phyloP scores from a whole-genome alignment of 176 grass and related monocot species.

The Bromus sterilis region DNA sequence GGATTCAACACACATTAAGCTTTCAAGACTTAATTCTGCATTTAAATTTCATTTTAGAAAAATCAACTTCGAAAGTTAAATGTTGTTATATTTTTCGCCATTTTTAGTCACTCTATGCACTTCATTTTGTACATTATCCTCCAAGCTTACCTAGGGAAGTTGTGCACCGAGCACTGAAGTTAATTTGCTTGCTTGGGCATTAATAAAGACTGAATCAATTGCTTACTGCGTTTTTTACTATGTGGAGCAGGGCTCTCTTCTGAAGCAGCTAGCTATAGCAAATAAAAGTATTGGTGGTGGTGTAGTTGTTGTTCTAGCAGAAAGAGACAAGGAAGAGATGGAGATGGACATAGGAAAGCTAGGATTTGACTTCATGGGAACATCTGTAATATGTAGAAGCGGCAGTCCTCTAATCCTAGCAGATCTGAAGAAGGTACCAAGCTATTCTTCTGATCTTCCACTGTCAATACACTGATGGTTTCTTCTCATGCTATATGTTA shows the following conservation, averaged over 20 bases:
- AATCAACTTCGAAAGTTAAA: not conserved
- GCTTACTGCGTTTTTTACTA: not conserved
- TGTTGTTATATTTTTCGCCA: not conserved
- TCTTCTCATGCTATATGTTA: slow-evolving; percentile 13
- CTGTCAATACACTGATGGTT: not conserved
- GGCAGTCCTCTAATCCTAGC: slow-evolving; percentile 94
- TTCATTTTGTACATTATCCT: not conserved
- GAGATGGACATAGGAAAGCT: slow-evolving; percentile 96
- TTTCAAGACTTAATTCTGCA: not conserved
- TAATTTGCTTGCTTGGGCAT: not conserved
- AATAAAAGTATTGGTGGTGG: slow-evolving; percentile 98
- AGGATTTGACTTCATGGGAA: slow-evolving; percentile 98
- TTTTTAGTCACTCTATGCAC: not conserved
- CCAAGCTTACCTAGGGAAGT: not conserved
- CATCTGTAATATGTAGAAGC: slow-evolving; percentile 95
- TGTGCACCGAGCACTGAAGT: not conserved
- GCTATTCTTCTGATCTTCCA: not conserved
- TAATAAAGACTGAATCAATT: not conserved
- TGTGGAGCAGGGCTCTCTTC: slow-evolving; percentile 73
- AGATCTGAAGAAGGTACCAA: slow-evolving; percentile 76
- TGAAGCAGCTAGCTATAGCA: slow-evolving; percentile 97
- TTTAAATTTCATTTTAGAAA: not conserved
- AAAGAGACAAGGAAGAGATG: slow-evolving; percentile 99
- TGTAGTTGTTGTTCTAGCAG: slow-evolving; percentile 93
- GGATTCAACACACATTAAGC: not conserved